These are phyloP conservation scores for Candida dajiaensis DNA, from an alignment of 805 yeast genomes.

Conservation along the genomic window DNA sequence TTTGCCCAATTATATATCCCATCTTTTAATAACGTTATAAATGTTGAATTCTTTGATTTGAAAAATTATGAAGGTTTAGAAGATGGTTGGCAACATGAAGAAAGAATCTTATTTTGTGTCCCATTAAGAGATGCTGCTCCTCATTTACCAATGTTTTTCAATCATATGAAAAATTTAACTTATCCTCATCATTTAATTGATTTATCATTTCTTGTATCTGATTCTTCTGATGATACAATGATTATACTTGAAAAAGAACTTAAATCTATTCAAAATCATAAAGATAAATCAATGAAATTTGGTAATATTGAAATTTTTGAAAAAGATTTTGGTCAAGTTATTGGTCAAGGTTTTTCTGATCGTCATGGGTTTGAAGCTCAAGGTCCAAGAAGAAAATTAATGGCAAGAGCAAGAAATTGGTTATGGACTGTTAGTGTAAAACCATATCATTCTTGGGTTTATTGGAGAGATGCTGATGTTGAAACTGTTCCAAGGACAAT, in stretches of 20 bases:
- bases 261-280: constrained; percentile 58
- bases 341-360: constrained; percentile 91
- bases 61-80: constrained; percentile 60
- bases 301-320: constrained; percentile 84
- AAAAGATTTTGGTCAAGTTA: constrained; percentile 89
- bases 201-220: constrained; percentile 80
- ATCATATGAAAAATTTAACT: constrained; percentile 72
- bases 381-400: constrained; percentile 89
- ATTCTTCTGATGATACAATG: constrained; percentile 86
- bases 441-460: constrained; percentile 93
- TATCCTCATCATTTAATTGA: constrained; percentile 88
- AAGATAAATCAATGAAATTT: constrained; percentile 55
- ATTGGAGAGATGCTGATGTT: constrained; percentile 98
- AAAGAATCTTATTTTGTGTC: constrained; percentile 79
- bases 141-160: constrained; percentile 85
- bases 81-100: constrained; percentile 78
- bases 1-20: constrained; percentile 27
- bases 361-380: constrained; percentile 96
- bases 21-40: constrained; percentile 27
- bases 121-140: constrained; percentile 91
- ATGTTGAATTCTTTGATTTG: constrained; percentile 69
- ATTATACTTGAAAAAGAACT: constrained; percentile 55
- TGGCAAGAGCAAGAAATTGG: constrained; percentile 98
- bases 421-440: constrained; percentile 77
- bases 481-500: constrained; percentile 83